phyloP scores from a whole-genome alignment of 2,329 filamentous ascomycete species.

The Xylariaceae sp. region DNA sequence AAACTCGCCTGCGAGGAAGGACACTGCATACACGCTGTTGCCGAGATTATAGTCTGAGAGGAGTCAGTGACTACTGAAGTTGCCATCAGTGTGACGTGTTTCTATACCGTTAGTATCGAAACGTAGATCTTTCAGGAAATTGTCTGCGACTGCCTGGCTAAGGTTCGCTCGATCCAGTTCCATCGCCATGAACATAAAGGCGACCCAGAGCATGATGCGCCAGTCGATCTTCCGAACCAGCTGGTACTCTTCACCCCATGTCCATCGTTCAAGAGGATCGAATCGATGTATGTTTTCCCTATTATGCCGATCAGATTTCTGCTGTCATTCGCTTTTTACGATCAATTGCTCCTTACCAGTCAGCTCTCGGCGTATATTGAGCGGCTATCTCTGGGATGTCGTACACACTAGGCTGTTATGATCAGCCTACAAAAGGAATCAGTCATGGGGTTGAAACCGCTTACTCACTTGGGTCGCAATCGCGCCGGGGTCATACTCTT shows the following conservation, averaged over 20 bases:
- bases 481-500: constrained; percentile 21
- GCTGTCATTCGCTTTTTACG: no score
- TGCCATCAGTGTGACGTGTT: background rate
- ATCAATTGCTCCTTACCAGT: constrained; percentile 19
- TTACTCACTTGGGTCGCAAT: constrained; percentile 26
- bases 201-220: constrained; percentile 44
- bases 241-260: constrained; percentile 29
- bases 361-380: constrained; percentile 32
- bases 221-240: constrained; percentile 30
- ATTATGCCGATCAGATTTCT: background rate
- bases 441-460: background rate
- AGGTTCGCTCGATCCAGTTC: constrained; percentile 49
- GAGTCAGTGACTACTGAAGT: background rate
- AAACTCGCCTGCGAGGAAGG: constrained; percentile 54
- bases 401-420: constrained; percentile 39
- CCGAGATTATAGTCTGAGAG: constrained; percentile 46
- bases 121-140: constrained; percentile 41
- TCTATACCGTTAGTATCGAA: constrained; percentile 42
- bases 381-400: constrained; percentile 39
- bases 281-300: constrained; percentile 34
- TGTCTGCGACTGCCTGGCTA: constrained; percentile 44
- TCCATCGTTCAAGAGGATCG: constrained; percentile 32
- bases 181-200: constrained; percentile 47
- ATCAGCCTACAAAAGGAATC: background rate
- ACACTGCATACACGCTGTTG: constrained; percentile 50